phyloP scores from a whole-genome alignment of 495 filamentous ascomycete genomes.

The Lasiosphaeria hispida region DNA sequence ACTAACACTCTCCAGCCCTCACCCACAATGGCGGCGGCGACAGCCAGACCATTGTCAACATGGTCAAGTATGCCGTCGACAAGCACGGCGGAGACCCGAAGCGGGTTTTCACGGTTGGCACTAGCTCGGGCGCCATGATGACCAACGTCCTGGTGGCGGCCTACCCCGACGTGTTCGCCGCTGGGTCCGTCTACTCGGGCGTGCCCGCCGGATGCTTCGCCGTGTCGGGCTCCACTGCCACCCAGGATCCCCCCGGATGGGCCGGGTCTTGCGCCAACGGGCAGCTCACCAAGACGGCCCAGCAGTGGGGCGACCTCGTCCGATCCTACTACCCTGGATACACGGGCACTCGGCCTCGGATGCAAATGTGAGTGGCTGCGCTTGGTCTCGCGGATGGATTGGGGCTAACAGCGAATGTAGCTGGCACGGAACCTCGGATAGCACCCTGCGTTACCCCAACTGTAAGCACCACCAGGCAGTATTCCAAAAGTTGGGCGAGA shows the following conservation, averaged over 20 bases:
- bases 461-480: conserved; percentile 19
- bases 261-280: conserved; percentile 46
- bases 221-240: conserved; percentile 40
- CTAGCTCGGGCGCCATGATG: conserved; percentile 56
- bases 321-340: conserved; percentile 50
- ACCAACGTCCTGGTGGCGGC: conserved; percentile 48
- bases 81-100: conserved; percentile 46
- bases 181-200: conserved; percentile 49
- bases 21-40: conserved; percentile 51
- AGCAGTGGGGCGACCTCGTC: conserved; percentile 49
- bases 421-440: conserved; percentile 46
- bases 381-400: neutral
- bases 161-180: conserved; percentile 54
- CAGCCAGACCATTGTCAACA: conserved; percentile 49
- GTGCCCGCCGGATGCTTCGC: conserved; percentile 50
- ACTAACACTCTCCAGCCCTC: conserved; percentile 20
- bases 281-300: conserved; percentile 43
- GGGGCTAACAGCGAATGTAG: conserved; percentile 23
- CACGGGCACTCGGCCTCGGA: conserved; percentile 43
- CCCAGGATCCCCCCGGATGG: conserved; percentile 49
- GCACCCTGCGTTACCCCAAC: conserved; percentile 43
- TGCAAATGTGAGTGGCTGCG: conserved; percentile 45
- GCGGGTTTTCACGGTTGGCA: conserved; percentile 47
- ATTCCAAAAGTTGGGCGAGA: neutral
- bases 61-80: conserved; percentile 48